These are phyloP conservation scores for Strobilomyces echinocephalus DNA, from an alignment of 768 basidiomycete species.

Conservation along the genomic window DNA sequence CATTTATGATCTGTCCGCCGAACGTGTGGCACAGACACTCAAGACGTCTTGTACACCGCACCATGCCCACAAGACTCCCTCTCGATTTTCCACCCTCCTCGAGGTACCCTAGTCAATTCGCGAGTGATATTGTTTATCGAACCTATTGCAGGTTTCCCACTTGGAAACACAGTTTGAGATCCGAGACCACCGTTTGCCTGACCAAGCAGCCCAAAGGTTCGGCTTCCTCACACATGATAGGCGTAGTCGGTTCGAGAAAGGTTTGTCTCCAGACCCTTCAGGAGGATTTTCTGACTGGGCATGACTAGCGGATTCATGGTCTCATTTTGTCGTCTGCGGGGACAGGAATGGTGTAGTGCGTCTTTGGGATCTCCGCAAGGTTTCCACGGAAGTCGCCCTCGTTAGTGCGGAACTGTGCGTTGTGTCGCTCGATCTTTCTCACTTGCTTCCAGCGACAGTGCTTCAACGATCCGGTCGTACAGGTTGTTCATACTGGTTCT, in stretches of 20 bases:
- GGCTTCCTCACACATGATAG: conserved; percentile 36
- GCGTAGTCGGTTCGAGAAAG: conserved; percentile 45
- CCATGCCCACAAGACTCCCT: conserved; percentile 37
- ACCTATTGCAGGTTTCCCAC: conserved; percentile 38
- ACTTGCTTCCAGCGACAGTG: conserved; percentile 28
- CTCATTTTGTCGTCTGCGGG: conserved; percentile 40
- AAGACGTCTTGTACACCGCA: conserved; percentile 41
- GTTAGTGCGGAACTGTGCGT: conserved; percentile 13
- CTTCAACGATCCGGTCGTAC: conserved; percentile 35
- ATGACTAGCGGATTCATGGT: conserved; percentile 25
- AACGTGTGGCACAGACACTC: conserved; percentile 38
- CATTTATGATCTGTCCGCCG: conserved; percentile 44
- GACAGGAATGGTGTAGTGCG: conserved; percentile 39
- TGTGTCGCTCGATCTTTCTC: neutral
- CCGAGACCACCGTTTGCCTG: conserved; percentile 41
- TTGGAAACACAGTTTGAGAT: conserved; percentile 50
- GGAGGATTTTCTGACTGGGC: conserved; percentile 17
- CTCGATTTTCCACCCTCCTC: conserved; percentile 38
- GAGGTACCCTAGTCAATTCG: conserved; percentile 33
- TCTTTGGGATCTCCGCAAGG: conserved; percentile 46
- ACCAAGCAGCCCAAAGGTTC: conserved; percentile 38
- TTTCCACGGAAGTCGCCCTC: conserved; percentile 19
- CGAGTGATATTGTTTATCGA: neutral
- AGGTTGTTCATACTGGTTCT: conserved; percentile 33
- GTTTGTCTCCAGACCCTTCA: conserved; percentile 21